phyloP scores from a whole-genome alignment of 306 rosid species.

The Corylus americana region DNA sequence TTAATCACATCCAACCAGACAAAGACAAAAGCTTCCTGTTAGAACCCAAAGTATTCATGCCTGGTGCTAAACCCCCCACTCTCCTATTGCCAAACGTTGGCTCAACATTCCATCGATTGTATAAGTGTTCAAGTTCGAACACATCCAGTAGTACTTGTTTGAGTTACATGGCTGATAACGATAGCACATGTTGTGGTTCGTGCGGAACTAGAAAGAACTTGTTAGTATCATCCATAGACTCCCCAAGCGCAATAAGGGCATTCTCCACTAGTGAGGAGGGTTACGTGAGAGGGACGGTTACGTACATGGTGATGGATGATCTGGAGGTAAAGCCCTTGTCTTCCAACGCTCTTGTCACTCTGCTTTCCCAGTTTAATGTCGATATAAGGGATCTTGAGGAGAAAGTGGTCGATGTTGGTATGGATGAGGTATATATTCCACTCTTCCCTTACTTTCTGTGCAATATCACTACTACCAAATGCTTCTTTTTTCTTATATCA shows the following conservation, averaged over 20 bases:
- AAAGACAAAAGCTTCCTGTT: background rate
- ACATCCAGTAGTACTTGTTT: no score
- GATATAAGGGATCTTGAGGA: conserved; percentile 29
- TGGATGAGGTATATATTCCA: conserved; percentile 29
- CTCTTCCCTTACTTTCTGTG: background rate
- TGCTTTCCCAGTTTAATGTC: conserved; percentile 32
- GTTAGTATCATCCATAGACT: background rate
- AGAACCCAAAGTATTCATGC: background rate
- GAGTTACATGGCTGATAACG: no score
- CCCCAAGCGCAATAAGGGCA: background rate
- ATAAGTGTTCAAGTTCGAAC: no score
- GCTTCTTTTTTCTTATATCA: no score
- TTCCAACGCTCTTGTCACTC: conserved; percentile 25
- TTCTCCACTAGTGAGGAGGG: conserved; percentile 4
- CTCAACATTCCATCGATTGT: no score
- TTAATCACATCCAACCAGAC: background rate
- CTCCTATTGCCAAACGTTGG: no score
- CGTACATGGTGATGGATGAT: conserved; percentile 51
- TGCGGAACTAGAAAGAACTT: fast-evolving
- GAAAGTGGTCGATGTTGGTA: conserved; percentile 27
- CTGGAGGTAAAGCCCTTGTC: conserved; percentile 37
- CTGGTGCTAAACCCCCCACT: background rate
- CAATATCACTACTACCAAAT: no score
- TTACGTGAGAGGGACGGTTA: conserved; percentile 32
- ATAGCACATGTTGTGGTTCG: no score